These are phyloP conservation scores for Falciphora oryzae DNA, from an alignment of 2,329 filamentous ascomycete genomes.

Conservation along the genomic window DNA sequence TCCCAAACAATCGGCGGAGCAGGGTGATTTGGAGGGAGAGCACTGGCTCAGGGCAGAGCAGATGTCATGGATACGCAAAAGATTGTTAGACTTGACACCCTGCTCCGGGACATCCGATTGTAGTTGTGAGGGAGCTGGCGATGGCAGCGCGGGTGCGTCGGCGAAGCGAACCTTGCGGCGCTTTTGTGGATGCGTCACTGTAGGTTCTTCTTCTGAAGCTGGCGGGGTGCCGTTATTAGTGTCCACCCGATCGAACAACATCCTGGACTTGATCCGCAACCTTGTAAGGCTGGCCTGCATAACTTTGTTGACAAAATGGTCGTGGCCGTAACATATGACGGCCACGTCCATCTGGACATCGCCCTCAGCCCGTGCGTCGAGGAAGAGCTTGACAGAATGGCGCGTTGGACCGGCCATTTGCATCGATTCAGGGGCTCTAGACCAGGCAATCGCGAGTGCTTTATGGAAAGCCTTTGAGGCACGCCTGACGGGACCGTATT, in stretches of 20 bases:
- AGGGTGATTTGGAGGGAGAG: background rate
- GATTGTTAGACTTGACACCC: background rate
- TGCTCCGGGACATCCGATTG: too few species aligned
- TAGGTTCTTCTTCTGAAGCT: background rate
- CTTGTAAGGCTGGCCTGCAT: background rate
- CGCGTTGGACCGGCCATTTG: background rate
- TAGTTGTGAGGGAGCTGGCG: too few species aligned
- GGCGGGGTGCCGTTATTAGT: background rate
- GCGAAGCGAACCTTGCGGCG: conserved; percentile 1
- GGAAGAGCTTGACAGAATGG: conserved; percentile 11
- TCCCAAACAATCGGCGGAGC: conserved; percentile 8
- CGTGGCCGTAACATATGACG: conserved; percentile 9
- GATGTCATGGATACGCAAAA: background rate
- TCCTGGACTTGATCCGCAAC: background rate
- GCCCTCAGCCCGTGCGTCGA: conserved; percentile 1
- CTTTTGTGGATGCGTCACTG: background rate
- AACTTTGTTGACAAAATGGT: background rate
- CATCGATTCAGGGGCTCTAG: background rate
- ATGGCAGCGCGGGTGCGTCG: background rate
- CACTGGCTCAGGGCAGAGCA: background rate
- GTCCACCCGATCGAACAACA: background rate
- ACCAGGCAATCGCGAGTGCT: conserved; percentile 9
- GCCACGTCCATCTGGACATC: conserved; percentile 8
- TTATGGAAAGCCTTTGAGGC: conserved; percentile 12
- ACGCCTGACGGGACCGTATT: conserved; percentile 4